A percentile compares a stretch with the other conserved stretches of the same genome.
These are phyloP conservation scores for Yarrowia sp. DNA, from an alignment of 805 yeast species.

Conservation along the genomic window DNA sequence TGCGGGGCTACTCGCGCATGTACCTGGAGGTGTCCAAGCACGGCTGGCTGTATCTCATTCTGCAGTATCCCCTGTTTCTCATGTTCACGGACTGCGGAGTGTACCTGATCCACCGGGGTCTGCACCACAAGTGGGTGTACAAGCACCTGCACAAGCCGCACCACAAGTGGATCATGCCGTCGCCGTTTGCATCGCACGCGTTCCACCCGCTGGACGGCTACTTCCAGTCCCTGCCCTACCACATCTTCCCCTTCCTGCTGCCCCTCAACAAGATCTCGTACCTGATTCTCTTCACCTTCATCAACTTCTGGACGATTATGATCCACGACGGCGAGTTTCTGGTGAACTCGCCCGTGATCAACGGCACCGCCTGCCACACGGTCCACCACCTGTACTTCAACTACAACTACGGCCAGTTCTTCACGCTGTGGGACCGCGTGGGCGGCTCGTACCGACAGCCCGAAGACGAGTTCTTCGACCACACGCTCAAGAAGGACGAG, in stretches of 20 bases:
- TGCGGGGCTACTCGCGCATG: slow-evolving; percentile 77
- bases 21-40: slow-evolving; percentile 64
- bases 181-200: slow-evolving; percentile 97
- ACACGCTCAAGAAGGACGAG: slow-evolving; percentile 53
- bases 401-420: slow-evolving; percentile 97
- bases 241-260: slow-evolving; percentile 84
- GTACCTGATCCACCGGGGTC: slow-evolving; percentile 85
- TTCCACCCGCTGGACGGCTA: slow-evolving; percentile 98
- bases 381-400: slow-evolving; percentile 95
- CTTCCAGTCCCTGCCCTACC: slow-evolving; percentile 90
- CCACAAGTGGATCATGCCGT: slow-evolving; percentile 98
- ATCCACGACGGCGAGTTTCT: slow-evolving; percentile 97
- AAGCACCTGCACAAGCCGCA: slow-evolving; percentile 91
- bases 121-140: slow-evolving; percentile 91
- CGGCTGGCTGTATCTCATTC: slow-evolving; percentile 66
- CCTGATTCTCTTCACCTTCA: slow-evolving; percentile 78
- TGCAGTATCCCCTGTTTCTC: slow-evolving; percentile 75
- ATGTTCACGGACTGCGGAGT: slow-evolving; percentile 94
- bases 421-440: slow-evolving; percentile 96
- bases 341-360: slow-evolving; percentile 88
- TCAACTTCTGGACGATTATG: slow-evolving; percentile 97
- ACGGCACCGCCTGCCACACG: slow-evolving; percentile 98
- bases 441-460: slow-evolving; percentile 94
- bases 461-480: slow-evolving; percentile 78
- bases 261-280: slow-evolving; percentile 88